Evolutionary conservation across 2,329 filamentous ascomycete species (phyloP), one percentile per base, ranked within the genome.

Genomic region (Ophiosphaerella herpotricha): DNA sequence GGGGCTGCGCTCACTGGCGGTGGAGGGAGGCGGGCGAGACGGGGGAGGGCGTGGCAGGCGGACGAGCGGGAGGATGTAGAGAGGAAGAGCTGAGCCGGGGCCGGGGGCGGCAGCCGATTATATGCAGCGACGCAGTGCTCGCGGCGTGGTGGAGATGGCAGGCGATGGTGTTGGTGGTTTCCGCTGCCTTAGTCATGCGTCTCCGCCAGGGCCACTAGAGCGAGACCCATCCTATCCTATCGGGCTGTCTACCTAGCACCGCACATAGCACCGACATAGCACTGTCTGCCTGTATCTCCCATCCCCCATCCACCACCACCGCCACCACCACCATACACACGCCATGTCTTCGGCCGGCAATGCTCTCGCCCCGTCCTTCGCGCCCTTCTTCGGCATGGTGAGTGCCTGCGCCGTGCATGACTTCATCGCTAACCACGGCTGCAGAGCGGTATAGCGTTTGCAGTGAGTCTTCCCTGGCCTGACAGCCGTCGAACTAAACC

Each of bases 321-420:
- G 6, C 41, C 23, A 34, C 43, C 39, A 24, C 37, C 38, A 23
- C 43, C 13, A 14, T 26, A 36, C 39, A 54, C 41, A 36, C 58
- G 57, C 4, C 52, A 66, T 66, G 60, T 57, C 57, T 44, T 58
- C 48, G 37, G 55, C 57, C 33, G 48, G 54, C 14, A 55, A 66
- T 26, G 55, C 58, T 43, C 50, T 63, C 55, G 80, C 87, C 52
- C 90, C 90, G 65, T 89, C 89, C 77, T 93, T 92, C 73, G 90
- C 90, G 78, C 89, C 89, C 65, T 94, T 93, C 80, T 82, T 93
- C 73, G 90, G 90, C 80, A 91, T 93, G 88, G 89, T 91, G 80
- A 77, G 86, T 78, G 52, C 41, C 47, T 39, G 34, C 36, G 14
- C 14, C 43, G 32, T 18, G 40, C 46, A 64, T 64, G 60, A 50